phyloP scores from a whole-genome alignment of 2,329 filamentous ascomycete genomes.

The Eutypella sp. region DNA sequence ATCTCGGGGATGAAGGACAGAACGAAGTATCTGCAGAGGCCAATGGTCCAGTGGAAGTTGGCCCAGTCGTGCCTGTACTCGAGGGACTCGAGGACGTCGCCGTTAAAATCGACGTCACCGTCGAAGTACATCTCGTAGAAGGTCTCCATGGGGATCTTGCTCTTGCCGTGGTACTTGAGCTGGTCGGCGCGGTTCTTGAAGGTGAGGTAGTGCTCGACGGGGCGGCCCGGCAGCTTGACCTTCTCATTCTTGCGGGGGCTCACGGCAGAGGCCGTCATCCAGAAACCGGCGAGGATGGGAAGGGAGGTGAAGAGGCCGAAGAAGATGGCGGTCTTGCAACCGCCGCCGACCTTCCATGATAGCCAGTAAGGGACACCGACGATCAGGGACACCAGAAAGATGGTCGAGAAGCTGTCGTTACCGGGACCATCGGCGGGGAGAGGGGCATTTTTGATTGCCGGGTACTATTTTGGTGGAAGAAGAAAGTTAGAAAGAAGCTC shows the following conservation, averaged over 20 bases:
- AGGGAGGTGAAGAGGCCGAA: conserved; percentile 73
- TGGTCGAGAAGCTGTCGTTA: conserved; percentile 82
- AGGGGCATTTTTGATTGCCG: conserved; percentile 88
- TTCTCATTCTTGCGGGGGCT: conserved; percentile 92
- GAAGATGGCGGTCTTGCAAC: conserved; percentile 82
- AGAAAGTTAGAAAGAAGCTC: conserved; percentile 7
- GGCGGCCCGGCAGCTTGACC: conserved; percentile 76
- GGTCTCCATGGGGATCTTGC: conserved; percentile 83
- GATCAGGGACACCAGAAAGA: conserved; percentile 66
- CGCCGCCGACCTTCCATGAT: conserved; percentile 78
- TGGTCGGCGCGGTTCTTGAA: conserved; percentile 64
- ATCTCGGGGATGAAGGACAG: conserved; percentile 84
- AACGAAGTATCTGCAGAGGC: conserved; percentile 83
- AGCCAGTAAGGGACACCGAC: conserved; percentile 71
- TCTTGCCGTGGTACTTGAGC: conserved; percentile 68
- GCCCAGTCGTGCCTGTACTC: conserved; percentile 98
- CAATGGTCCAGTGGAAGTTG: conserved; percentile 83
- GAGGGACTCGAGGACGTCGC: conserved; percentile 80
- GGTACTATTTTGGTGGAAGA: conserved; percentile 51
- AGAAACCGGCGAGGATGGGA: conserved; percentile 77
- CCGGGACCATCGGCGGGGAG: conserved; percentile 85
- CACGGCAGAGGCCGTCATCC: conserved; percentile 72
- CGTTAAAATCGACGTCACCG: conserved; percentile 91
- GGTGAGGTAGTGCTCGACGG: conserved; percentile 84
- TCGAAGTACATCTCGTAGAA: conserved; percentile 99